These are phyloP conservation scores for Fragaria iinumae DNA, from an alignment of 306 rosid species.

Conservation along the genomic window DNA sequence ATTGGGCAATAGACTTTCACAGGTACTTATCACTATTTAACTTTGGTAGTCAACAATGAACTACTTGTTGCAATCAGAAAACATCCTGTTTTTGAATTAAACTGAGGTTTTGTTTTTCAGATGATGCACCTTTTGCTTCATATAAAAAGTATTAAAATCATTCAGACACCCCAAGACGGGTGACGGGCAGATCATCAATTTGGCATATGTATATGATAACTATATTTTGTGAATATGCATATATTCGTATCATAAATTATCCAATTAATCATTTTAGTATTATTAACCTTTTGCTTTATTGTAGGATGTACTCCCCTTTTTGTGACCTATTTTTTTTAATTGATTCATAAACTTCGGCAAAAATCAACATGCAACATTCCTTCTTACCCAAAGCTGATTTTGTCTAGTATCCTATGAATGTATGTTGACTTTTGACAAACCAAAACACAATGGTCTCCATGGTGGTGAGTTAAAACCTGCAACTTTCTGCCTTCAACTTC, in stretches of 20 bases:
- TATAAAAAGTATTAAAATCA: neutral
- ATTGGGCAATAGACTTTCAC: slow-evolving; percentile 88
- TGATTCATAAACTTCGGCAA: neutral
- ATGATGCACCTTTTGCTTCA: neutral
- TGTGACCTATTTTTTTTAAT: neutral
- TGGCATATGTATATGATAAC: neutral
- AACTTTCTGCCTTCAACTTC: neutral
- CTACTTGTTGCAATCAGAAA: neutral
- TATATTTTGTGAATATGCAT: neutral
- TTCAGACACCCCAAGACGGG: neutral
- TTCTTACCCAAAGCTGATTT: neutral
- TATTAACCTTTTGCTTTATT: neutral
- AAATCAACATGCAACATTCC: neutral
- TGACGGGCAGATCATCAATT: neutral
- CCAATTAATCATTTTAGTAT: neutral
- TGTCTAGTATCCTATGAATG: neutral
- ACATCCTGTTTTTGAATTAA: neutral
- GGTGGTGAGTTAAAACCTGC: neutral
- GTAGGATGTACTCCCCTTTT: neutral
- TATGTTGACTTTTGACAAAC: neutral
- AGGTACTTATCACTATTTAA: slow-evolving; percentile 41
- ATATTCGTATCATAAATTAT: neutral
- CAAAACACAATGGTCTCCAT: neutral
- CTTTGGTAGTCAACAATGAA: neutral
- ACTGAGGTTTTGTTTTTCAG: neutral